Evolutionary conservation across 2,329 filamentous ascomycete species (phyloP).

Genomic region (Penicillium nordicum): DNA sequence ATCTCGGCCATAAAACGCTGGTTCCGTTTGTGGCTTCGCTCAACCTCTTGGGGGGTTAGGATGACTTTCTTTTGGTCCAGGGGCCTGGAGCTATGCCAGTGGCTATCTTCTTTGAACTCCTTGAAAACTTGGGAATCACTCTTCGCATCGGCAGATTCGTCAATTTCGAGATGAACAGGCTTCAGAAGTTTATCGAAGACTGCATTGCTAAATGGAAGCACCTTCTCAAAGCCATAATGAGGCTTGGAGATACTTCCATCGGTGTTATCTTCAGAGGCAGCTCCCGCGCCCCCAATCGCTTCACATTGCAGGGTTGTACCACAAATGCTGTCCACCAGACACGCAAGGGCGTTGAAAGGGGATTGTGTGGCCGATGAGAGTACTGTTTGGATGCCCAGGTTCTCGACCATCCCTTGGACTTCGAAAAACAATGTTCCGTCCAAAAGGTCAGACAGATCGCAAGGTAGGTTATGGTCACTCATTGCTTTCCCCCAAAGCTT

Average conservation of each 20-base stretch:
- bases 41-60: conserved; percentile 9
- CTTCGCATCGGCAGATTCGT: conserved; percentile 1
- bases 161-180: conserved; percentile 23
- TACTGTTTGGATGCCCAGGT: background rate
- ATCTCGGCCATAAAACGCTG: conserved; percentile 68
- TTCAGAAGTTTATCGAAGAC: conserved; percentile 28
- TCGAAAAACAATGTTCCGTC: conserved; percentile 51
- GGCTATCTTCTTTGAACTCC: conserved; percentile 31
- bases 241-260: background rate
- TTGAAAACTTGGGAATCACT: conserved; percentile 10
- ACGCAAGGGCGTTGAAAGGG: conserved; percentile 13
- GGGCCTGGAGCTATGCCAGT: conserved; percentile 36
- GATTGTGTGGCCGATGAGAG: conserved; percentile 10
- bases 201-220: conserved; percentile 27
- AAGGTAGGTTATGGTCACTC: conserved; percentile 21
- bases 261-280: background rate
- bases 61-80: conserved; percentile 23
- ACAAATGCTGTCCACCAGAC: conserved; percentile 5
- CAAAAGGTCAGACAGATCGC: conserved; percentile 54
- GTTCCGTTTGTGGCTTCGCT: conserved; percentile 42
- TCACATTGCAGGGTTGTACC: background rate
- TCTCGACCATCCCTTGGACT: conserved; percentile 7
- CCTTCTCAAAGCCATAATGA: background rate
- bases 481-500: conserved; percentile 35
- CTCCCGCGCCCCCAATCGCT: background rate